Evolutionary conservation across 805 yeast genomes (phyloP), one percentile per base, ranked within the genome.

Genomic region (Aciculoconidium aculeatum): DNA sequence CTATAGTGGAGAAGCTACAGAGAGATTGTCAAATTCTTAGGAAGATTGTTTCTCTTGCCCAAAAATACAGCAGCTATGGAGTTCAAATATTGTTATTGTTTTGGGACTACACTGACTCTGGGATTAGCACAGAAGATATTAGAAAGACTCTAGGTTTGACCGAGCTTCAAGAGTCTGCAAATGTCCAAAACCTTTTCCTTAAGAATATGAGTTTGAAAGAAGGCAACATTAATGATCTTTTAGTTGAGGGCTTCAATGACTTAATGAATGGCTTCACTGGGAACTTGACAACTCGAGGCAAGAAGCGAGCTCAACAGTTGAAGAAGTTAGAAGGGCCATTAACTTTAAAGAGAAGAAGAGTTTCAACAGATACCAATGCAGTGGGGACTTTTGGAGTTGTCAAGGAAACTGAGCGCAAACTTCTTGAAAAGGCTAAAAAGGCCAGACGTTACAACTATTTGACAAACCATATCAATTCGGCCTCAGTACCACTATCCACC

Each of bases 1-100:
- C 42, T 3, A 42, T 62, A 7, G 29, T 37, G n/a, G 48, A 44
- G 5, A 70, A 67, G 36, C 44, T 69, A 15, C 32, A 32, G 7
- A 28, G 57, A n/a, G 77, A 70, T 35, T 42, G 55, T 14, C 35
- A 36, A 4, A 51, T 58, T 6, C 47, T 72, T 18, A 40, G 36
- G 10, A 62, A 63, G 34, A 47, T 69, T 4, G 31, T 60, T 5
- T 44, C 56, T 11, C 44, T 63, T 12, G 41, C 61, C n/a, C 42
- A 46, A 11, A 52, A 56, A 25, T 57, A 42, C 30, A 55, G 72
- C 22, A 44, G 47, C 23, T 68, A 53, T 41, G 55, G 54, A 34
- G 53, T 63, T 3, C 65, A 63, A 27, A 40, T 72, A 4, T 28
- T 70, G 11, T 33, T 71, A 4, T 27, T 70, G 10, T 59, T 48